Conservation (phyloP, 2,329 filamentous ascomycete genomes). For the Sporothrix humicola region DNA sequence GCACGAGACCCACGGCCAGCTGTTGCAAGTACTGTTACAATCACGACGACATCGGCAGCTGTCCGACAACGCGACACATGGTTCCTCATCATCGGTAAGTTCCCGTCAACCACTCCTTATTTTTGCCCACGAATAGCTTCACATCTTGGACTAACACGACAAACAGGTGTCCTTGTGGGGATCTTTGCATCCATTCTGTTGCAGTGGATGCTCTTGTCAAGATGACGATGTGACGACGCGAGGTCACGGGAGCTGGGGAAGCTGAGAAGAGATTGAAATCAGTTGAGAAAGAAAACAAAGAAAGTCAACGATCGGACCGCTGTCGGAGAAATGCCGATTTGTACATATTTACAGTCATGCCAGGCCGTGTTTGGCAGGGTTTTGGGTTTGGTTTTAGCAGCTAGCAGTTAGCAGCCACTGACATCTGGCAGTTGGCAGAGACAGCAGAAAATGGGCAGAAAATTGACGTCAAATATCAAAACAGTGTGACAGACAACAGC, state of each 20-base stretch:
- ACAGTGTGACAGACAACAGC: too few relatives aligned
- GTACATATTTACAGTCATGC: neutral
- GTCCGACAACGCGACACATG: neutral
- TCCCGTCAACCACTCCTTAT: neutral
- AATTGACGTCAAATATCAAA: too few relatives aligned
- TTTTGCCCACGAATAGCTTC: neutral
- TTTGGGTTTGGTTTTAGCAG: too few relatives aligned
- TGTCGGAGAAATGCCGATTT: neutral
- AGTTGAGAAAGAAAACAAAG: neutral
- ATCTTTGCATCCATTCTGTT: neutral
- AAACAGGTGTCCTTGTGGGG: neutral
- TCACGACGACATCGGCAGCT: neutral
- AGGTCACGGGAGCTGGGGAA: neutral
- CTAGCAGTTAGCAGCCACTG: neutral
- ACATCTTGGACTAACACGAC: neutral
- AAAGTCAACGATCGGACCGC: neutral
- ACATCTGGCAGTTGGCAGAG: neutral
- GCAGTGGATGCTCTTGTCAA: neutral
- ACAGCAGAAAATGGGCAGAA: neutral
- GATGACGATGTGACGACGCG: neutral
- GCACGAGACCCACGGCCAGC: neutral
- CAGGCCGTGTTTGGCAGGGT: conserved; percentile 1
- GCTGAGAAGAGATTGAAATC: neutral
- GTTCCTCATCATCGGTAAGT: neutral
- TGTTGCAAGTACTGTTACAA: neutral